Percentiles rank a stretch among this genome's conserved stretches.
Conservation (phyloP, 495 filamentous ascomycete genomes). For the Cercophora sp. region DNA sequence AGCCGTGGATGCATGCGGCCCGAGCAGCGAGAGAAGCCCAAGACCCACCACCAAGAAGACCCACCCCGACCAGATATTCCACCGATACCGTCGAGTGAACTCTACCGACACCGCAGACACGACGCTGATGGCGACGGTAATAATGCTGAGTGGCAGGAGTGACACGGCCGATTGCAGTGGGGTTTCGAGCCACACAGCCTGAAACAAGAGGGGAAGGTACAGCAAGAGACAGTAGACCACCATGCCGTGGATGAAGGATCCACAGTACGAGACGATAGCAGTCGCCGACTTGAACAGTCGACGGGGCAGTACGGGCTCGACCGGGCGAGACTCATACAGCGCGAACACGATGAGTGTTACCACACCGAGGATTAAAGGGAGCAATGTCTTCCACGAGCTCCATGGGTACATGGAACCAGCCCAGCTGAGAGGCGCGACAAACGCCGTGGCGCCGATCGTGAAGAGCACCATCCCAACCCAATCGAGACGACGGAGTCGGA, state of each 20-base stretch:
- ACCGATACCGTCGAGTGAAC: slow-evolving; percentile 18
- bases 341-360: slow-evolving; percentile 31
- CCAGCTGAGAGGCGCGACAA: slow-evolving; percentile 41
- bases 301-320: slow-evolving; percentile 32
- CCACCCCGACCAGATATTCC: slow-evolving; percentile 26
- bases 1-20: slow-evolving; percentile 10
- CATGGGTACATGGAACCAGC: slow-evolving; percentile 41
- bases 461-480: slow-evolving; percentile 47
- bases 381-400: slow-evolving; percentile 35
- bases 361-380: slow-evolving; percentile 36
- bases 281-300: slow-evolving; percentile 33
- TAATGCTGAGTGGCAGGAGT: slow-evolving; percentile 24
- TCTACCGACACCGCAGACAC: slow-evolving; percentile 20
- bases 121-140: slow-evolving; percentile 15
- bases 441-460: slow-evolving; percentile 24
- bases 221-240: slow-evolving; percentile 27
- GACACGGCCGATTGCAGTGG: slow-evolving; percentile 27
- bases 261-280: slow-evolving; percentile 21
- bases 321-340: slow-evolving; percentile 30
- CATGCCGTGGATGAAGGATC: slow-evolving; percentile 33
- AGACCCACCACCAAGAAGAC: slow-evolving; percentile 17
- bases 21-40: slow-evolving; percentile 25
- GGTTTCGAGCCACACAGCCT: slow-evolving; percentile 31
- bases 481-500: slow-evolving; percentile 31
- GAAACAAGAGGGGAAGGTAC: slow-evolving; percentile 37